A percentile compares a stretch with the other conserved stretches of the same genome.
phyloP scores from a whole-genome alignment of 2,329 filamentous ascomycete species.

The Neoarthrinium moseri region DNA sequence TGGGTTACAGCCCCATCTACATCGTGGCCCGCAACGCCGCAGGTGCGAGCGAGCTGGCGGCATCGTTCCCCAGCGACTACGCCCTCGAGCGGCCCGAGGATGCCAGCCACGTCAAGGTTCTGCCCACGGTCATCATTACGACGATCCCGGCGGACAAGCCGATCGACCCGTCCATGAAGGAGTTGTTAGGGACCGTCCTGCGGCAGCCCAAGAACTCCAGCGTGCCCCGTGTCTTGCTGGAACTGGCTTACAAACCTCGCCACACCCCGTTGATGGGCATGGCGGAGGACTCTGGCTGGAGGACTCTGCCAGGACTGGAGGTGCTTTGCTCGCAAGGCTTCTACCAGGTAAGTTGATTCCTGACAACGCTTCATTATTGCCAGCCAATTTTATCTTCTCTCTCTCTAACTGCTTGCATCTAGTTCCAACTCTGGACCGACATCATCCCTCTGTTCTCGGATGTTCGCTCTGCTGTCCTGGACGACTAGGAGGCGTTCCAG shows the following conservation, averaged over 20 bases:
- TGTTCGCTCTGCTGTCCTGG: conserved; percentile 61
- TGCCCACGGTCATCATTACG: conserved; percentile 75
- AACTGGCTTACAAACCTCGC: conserved; percentile 94
- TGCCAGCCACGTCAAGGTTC: conserved; percentile 43
- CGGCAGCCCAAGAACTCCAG: conserved; percentile 33
- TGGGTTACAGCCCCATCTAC: conserved; percentile 85
- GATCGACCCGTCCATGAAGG: conserved; percentile 69
- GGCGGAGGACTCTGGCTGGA: conserved; percentile 76
- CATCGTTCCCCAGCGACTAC: conserved; percentile 72
- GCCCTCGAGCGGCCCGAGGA: conserved; percentile 59
- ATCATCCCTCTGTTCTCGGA: conserved; percentile 72
- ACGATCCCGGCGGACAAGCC: conserved; percentile 88
- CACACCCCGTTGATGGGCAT: conserved; percentile 83
- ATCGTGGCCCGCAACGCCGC: conserved; percentile 73
- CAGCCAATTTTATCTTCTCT: background rate
- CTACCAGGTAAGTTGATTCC: conserved; percentile 67
- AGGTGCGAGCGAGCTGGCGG: conserved; percentile 66
- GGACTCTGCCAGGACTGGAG: conserved; percentile 81
- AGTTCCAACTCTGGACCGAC: conserved; percentile 84
- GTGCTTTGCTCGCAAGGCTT: conserved; percentile 86
- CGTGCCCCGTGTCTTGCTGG: conserved; percentile 65
- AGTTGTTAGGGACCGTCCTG: conserved; percentile 59
- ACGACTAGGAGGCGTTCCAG: conserved; percentile 25
- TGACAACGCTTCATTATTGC: background rate
- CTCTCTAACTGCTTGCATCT: conserved; percentile 20